These are phyloP conservation scores for Chrysanthemum seticuspe DNA, from an alignment of 129 eudicot genomes.

Conservation along the genomic window DNA sequence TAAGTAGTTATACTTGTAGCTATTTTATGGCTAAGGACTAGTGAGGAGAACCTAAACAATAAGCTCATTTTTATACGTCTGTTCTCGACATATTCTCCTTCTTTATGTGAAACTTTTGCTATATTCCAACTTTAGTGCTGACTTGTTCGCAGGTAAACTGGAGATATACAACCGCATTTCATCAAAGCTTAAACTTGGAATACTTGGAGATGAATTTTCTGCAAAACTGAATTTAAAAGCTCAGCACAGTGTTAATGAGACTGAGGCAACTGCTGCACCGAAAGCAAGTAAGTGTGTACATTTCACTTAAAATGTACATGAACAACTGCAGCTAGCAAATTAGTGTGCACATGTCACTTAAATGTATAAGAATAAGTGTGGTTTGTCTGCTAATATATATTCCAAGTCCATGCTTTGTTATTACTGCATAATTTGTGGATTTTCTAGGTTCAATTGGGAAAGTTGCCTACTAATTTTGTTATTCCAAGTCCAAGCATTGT, in stretches of 20 bases:
- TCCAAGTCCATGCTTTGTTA: background rate
- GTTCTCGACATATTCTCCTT: background rate
- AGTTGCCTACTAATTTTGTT: too few species aligned
- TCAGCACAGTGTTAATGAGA: slow-evolving; percentile 37
- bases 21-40: too few species aligned
- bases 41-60: too few species aligned
- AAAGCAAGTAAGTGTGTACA: slow-evolving; percentile 57
- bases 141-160: slow-evolving; percentile 58
- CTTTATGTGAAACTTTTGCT: slow-evolving; percentile 4
- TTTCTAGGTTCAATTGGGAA: background rate
- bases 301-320: background rate
- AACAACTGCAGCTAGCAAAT: too few species aligned
- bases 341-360: too few species aligned
- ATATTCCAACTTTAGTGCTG: slow-evolving; percentile 1
- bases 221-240: slow-evolving; percentile 40
- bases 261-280: slow-evolving; percentile 46
- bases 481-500: too few species aligned
- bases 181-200: slow-evolving; percentile 81
- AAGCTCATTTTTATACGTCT: background rate
- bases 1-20: too few species aligned
- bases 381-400: too few species aligned
- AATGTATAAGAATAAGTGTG: too few species aligned
- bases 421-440: background rate
- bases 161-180: slow-evolving; percentile 69
- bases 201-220: slow-evolving; percentile 66